Percentiles rank a stretch among this genome's conserved stretches.
These are phyloP conservation scores for Triticum monococcum DNA, from an alignment of 176 grass and related monocot species.

Conservation along the genomic window DNA sequence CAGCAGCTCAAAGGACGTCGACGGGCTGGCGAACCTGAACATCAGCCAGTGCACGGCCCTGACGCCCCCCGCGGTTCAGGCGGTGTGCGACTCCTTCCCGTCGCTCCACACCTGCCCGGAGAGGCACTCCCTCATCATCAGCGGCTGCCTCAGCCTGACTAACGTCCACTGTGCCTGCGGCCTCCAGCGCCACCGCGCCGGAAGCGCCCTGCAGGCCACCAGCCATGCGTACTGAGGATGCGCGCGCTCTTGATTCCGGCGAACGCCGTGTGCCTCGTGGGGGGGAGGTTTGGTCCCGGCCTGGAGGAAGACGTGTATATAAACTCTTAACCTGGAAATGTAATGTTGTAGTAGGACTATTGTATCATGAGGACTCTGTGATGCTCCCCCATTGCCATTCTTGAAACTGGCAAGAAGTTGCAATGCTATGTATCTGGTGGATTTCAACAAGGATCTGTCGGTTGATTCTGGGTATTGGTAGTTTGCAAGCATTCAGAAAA, in stretches of 20 bases:
- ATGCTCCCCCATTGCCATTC: background rate
- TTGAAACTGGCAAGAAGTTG: background rate
- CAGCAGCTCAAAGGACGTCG: conserved; percentile 30
- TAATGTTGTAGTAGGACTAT: conserved; percentile 18
- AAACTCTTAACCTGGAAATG: conserved; percentile 18
- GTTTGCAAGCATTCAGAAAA: background rate
- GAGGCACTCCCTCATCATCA: conserved; percentile 89
- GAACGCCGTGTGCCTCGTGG: background rate
- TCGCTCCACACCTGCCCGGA: conserved; percentile 70
- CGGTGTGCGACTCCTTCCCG: conserved; percentile 74
- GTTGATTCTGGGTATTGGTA: too few species aligned
- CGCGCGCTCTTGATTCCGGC: background rate
- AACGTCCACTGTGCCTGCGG: conserved; percentile 76
- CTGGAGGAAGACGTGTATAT: conserved; percentile 35
- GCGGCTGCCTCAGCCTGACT: conserved; percentile 81
- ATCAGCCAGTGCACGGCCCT: conserved; percentile 85
- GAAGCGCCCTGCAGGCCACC: conserved; percentile 35
- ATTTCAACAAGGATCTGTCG: background rate
- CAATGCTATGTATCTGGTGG: background rate
- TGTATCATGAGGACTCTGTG: conserved; percentile 3
- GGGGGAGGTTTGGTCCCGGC: background rate
- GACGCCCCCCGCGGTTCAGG: conserved; percentile 79
- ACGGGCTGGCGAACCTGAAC: conserved; percentile 71
- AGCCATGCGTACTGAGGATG: conserved; percentile 58
- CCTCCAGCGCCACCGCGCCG: conserved; percentile 51